phyloP scores from a whole-genome alignment of 2,329 filamentous ascomycete genomes.

The Lasiodiplodia sp. region DNA sequence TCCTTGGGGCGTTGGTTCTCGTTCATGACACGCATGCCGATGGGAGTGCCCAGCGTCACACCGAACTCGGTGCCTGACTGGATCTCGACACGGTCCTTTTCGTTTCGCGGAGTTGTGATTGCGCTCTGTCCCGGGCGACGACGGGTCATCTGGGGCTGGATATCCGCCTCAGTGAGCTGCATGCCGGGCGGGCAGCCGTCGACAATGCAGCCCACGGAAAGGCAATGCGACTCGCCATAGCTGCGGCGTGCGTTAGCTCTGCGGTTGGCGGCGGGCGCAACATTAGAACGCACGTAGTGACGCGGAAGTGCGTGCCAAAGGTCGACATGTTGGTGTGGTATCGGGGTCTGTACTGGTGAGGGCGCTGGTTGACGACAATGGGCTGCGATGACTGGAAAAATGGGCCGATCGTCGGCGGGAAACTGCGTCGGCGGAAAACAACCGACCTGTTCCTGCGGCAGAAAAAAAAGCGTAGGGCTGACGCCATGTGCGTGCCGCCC shows the following conservation, averaged over 20 bases:
- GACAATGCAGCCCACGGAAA: conserved; percentile 92
- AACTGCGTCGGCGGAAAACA: conserved; percentile 1
- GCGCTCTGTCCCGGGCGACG: conserved; percentile 87
- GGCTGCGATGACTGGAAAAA: conserved; percentile 25
- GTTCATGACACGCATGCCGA: conserved; percentile 85
- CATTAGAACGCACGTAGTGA: conserved; percentile 72
- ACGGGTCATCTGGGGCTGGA: conserved; percentile 94
- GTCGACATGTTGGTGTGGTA: conserved; percentile 71
- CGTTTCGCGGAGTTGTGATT: conserved; percentile 90
- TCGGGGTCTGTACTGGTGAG: background rate
- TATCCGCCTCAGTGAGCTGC: conserved; percentile 82
- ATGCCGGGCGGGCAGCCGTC: conserved; percentile 91
- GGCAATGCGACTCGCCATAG: conserved; percentile 89
- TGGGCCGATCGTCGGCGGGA: conserved; percentile 26
- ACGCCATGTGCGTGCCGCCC: background rate
- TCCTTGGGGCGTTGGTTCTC: conserved; percentile 93
- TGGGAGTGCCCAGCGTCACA: conserved; percentile 87
- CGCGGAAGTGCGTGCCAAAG: conserved; percentile 81
- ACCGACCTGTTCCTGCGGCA: conserved; percentile 20
- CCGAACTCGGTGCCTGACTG: conserved; percentile 93
- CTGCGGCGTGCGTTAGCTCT: conserved; percentile 48
- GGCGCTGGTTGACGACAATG: conserved; percentile 1
- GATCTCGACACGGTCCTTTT: conserved; percentile 90
- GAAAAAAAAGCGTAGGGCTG: conserved; percentile 13
- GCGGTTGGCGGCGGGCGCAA: background rate